Conservation (phyloP, 768 basidiomycete species). For the Phanerochaete carnosa region DNA sequence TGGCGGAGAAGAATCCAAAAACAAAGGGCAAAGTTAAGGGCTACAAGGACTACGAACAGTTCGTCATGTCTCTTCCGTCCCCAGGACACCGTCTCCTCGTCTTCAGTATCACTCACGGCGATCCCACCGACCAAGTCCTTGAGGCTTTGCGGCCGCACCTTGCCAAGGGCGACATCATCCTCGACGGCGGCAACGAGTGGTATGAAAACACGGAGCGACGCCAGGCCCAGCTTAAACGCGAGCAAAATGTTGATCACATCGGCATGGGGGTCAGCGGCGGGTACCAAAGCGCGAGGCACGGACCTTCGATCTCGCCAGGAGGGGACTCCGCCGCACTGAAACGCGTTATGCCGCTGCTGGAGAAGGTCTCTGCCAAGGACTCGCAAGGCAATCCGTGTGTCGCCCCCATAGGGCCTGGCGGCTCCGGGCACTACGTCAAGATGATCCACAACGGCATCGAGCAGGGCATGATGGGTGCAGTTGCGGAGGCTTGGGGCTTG, state of each 20-base stretch:
- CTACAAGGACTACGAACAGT: slow-evolving; percentile 17
- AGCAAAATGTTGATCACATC: slow-evolving; percentile 93
- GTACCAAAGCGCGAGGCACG: slow-evolving; percentile 96
- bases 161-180: slow-evolving; percentile 96
- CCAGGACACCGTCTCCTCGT: slow-evolving; percentile 20
- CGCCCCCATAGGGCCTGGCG: slow-evolving; percentile 98
- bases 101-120: slow-evolving; percentile 23
- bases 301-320: slow-evolving; percentile 99
- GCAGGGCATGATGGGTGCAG: slow-evolving; percentile 99
- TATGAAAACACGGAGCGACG: slow-evolving; percentile 98
- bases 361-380: slow-evolving; percentile 93
- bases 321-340: slow-evolving; percentile 94
- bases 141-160: slow-evolving; percentile 82
- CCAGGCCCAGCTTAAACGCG: slow-evolving; percentile 76
- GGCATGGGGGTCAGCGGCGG: slow-evolving; percentile 99
- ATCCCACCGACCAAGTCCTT: slow-evolving; percentile 93
- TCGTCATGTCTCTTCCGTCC: slow-evolving; percentile 15
- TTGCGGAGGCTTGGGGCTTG: slow-evolving; percentile 98
- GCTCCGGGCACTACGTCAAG: slow-evolving; percentile 98
- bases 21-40: slow-evolving; percentile 2
- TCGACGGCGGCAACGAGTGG: slow-evolving; percentile 99
- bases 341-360: slow-evolving; percentile 96
- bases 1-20: slow-evolving; percentile 10
- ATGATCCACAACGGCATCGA: slow-evolving; percentile 99
- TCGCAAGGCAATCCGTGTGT: slow-evolving; percentile 90